Base-by-base conservation (phyloP, 768 basidiomycete genomes). In the Sporobolomyces pararoseus region DNA sequence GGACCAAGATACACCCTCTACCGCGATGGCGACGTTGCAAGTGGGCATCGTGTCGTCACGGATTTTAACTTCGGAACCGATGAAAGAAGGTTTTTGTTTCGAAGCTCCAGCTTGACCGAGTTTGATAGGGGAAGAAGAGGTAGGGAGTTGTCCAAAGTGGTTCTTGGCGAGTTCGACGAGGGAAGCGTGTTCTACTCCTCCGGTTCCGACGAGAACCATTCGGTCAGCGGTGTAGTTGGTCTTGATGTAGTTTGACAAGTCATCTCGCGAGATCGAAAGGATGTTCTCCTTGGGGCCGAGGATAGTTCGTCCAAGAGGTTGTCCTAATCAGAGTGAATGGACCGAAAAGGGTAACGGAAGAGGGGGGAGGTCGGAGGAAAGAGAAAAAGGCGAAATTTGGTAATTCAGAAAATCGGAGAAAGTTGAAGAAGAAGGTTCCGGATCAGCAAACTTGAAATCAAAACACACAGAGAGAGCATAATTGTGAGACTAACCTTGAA, bases 191-290 rank as follows among this genome's bases (percentile, higher is more conserved):
- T 93, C 88, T 73, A 98, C 89, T 73, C 93, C 95, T 66, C 96
- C 96, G 59, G 95, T 87, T 66, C 95, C 96, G 75, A 96, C 95
- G 70, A 99, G 88, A 70, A 96, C 93, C 92, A 99, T 98, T 70
- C 95, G 91, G 83, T 99, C 95, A 51, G 94, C 88, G 61, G 91
- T 95, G 82, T 98, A 98, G 84, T 99, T 98, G 75, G 89, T 94
- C 80, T 91, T 87, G 83, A 98, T 97, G 83, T 98, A 99, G 29
- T 83, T 84, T 27, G 84, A 80, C 50, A 99, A 87, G 80, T 98
- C 94, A 73, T 90, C 86, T 55, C 89, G 88, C 80, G 87, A 87
- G 82, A 99, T 94, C 66, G 95, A 96, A 71, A 95, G 84, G 77
- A 99, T 98, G 83, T 97, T 96, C 68, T 85, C 84, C 81, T 92